Evolutionary conservation across 164 flowering plant species (phyloP).

Genomic region (Saururus chinensis): DNA sequence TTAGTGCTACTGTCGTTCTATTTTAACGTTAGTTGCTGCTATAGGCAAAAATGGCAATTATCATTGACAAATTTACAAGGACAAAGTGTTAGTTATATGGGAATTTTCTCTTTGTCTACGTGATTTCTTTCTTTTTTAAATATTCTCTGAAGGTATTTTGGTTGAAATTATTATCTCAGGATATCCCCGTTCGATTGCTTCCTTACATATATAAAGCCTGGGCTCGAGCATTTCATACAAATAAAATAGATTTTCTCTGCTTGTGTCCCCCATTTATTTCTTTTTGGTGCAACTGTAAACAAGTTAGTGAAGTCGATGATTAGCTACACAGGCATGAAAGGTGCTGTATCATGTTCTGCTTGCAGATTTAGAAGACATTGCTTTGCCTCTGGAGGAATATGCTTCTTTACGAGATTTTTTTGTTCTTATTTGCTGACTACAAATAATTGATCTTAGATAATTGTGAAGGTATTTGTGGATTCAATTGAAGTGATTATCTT

Average conservation of each 20-base stretch:
- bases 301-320: too few relatives aligned
- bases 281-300: neutral
- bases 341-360: too few relatives aligned
- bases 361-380: constrained; percentile 80
- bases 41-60: too few relatives aligned
- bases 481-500: neutral
- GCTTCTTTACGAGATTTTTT: constrained; percentile 74
- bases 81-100: too few relatives aligned
- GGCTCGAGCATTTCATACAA: constrained; percentile 97
- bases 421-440: constrained; percentile 16
- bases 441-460: neutral
- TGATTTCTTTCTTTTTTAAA: neutral
- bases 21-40: too few relatives aligned
- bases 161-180: constrained; percentile 27
- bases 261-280: neutral
- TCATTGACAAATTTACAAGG: neutral
- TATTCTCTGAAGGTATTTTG: neutral
- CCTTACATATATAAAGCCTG: constrained; percentile 69
- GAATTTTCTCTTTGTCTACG: neutral
- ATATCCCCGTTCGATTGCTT: constrained; percentile 70
- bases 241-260: constrained; percentile 24
- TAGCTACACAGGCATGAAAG: too few relatives aligned
- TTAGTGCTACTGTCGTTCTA: too few relatives aligned
- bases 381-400: constrained; percentile 71
- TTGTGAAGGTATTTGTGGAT: neutral